Percentiles rank a stretch among this genome's conserved stretches.
These are phyloP conservation scores for Ascochyta lentis DNA, from an alignment of 2,329 filamentous ascomycete species.

Conservation along the genomic window DNA sequence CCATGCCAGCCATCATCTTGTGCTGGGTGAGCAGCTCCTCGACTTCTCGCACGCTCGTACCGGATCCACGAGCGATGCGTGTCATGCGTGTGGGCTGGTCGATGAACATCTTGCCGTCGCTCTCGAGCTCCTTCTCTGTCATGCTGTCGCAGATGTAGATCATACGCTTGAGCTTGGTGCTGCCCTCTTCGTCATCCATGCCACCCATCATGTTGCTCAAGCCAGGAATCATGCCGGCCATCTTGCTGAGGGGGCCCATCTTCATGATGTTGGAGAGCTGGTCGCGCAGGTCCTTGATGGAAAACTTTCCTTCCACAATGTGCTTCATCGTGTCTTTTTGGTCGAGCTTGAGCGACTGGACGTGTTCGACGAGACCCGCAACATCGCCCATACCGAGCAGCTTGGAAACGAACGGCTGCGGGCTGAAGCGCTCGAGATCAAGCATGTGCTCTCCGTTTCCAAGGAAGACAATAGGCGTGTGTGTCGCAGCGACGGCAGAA, in stretches of 20 bases:
- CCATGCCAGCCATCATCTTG: constrained; percentile 98
- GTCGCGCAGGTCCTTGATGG: constrained; percentile 89
- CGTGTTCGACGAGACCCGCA: constrained; percentile 92
- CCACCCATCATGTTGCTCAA: constrained; percentile 92
- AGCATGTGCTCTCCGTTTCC: constrained; percentile 98
- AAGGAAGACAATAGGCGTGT: constrained; percentile 96
- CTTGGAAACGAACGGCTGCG: constrained; percentile 92
- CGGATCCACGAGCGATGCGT: constrained; percentile 85
- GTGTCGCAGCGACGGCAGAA: constrained; percentile 93
- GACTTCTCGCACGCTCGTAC: constrained; percentile 89
- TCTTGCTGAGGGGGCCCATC: constrained; percentile 96
- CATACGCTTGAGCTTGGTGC: constrained; percentile 93
- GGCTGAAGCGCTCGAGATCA: constrained; percentile 90
- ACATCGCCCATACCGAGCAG: constrained; percentile 97
- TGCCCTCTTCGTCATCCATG: constrained; percentile 97
- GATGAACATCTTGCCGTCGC: constrained; percentile 91
- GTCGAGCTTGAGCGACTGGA: constrained; percentile 92
- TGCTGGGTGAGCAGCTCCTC: constrained; percentile 98
- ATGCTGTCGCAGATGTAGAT: constrained; percentile 99
- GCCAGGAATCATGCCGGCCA: constrained; percentile 98
- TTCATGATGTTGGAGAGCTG: constrained; percentile 99
- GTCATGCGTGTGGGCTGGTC: constrained; percentile 94
- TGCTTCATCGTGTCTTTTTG: constrained; percentile 99
- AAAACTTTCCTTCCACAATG: constrained; percentile 95
- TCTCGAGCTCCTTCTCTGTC: constrained; percentile 94